Evolutionary conservation across 1,139 yeast species (phyloP).

Genomic region (Candida gigantensis): DNA sequence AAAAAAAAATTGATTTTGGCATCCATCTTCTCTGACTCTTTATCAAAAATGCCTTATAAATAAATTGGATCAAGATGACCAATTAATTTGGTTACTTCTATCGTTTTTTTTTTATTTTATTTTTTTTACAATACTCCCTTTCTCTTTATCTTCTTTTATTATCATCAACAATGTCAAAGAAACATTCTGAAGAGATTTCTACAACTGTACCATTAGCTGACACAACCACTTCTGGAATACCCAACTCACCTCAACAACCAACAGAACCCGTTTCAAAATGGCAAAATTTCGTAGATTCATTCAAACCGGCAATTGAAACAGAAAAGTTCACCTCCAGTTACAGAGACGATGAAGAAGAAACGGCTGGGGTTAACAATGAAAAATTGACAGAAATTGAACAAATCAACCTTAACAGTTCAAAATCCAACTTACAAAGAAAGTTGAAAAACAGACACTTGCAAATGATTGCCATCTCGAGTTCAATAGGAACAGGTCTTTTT

Average conservation of each 20-base stretch:
- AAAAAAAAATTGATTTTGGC: too few species aligned
- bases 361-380: conserved; percentile 1
- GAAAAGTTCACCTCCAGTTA: conserved; percentile 15
- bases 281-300: conserved; percentile 42
- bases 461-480: conserved; percentile 79
- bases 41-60: too few species aligned
- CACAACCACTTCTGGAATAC: conserved; percentile 1
- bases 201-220: not conserved
- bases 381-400: conserved; percentile 35
- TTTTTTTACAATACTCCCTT: not conserved
- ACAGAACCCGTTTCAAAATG: conserved; percentile 24
- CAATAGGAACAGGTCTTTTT: conserved; percentile 59
- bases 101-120: not conserved
- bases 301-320: conserved; percentile 30
- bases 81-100: too few species aligned
- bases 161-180: conserved; percentile 3
- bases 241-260: conserved; percentile 1
- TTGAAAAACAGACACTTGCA: conserved; percentile 42
- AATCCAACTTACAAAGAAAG: conserved; percentile 38
- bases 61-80: too few species aligned
- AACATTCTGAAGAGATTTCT: not conserved
- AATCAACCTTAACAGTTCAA: conserved; percentile 38
- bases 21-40: too few species aligned
- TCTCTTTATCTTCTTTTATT: too few species aligned
- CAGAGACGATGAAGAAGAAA: conserved; percentile 3